Percentiles rank a stretch among this genome's conserved stretches.
Evolutionary conservation across 1,284 basidiomycete genomes (phyloP).

Genomic region (Rugosomyces carneus): DNA sequence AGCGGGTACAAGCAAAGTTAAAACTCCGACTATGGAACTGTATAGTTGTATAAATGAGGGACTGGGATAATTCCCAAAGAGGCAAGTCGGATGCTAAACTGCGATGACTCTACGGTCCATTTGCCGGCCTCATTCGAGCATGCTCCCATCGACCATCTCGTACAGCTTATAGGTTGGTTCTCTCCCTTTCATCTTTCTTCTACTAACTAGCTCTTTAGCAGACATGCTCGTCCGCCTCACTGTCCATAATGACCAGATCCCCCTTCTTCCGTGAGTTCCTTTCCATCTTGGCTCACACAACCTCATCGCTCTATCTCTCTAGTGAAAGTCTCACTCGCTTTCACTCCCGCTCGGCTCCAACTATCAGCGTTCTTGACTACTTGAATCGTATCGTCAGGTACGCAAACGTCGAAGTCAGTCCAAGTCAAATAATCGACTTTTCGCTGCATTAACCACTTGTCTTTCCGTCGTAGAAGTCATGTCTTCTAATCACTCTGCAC

Average conservation of each 20-base stretch:
- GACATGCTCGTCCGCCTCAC: slow-evolving; percentile 93
- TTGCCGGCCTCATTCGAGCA: slow-evolving; percentile 72
- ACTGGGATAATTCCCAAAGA: not conserved
- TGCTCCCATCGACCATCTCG: slow-evolving; percentile 74
- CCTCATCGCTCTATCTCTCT: slow-evolving; percentile 15
- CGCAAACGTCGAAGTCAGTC: slow-evolving; percentile 83
- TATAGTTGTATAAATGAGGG: slow-evolving; percentile 35
- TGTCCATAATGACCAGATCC: slow-evolving; percentile 90
- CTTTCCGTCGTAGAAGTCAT: slow-evolving; percentile 59
- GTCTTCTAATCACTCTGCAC: slow-evolving; percentile 82
- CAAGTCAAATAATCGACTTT: slow-evolving; percentile 1
- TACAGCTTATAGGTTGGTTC: slow-evolving; percentile 87
- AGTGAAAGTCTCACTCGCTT: slow-evolving; percentile 87
- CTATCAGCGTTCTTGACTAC: slow-evolving; percentile 84
- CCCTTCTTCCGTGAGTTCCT: slow-evolving; percentile 65
- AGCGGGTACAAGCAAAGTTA: slow-evolving; percentile 42
- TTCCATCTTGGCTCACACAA: slow-evolving; percentile 9
- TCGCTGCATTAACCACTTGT: slow-evolving; percentile 3
- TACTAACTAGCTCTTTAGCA: slow-evolving; percentile 39
- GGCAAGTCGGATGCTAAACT: too few species aligned
- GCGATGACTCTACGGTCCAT: slow-evolving; percentile 50
- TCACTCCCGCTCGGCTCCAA: slow-evolving; percentile 85
- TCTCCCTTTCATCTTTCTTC: too few species aligned
- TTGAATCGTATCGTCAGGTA: slow-evolving; percentile 86
- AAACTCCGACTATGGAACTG: slow-evolving; percentile 41